These are phyloP conservation scores for Suillus bovinus DNA, from an alignment of 768 basidiomycete species.

Conservation along the genomic window DNA sequence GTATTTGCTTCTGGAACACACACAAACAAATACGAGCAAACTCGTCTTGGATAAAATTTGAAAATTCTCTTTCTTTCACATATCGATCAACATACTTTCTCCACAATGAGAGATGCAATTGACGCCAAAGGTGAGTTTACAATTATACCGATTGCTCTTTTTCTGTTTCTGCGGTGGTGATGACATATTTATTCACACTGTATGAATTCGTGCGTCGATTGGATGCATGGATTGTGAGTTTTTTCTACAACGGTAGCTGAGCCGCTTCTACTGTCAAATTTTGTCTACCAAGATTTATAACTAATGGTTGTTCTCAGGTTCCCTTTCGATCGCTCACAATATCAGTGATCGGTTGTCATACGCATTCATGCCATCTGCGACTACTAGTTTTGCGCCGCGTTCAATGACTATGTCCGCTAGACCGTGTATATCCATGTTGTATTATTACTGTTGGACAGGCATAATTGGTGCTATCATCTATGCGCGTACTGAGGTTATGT, in stretches of 20 bases:
- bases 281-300: neutral
- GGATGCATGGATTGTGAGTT: conserved; percentile 50
- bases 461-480: neutral
- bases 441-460: conserved; percentile 6
- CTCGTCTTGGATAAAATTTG: conserved; percentile 1
- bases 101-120: neutral
- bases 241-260: conserved; percentile 90
- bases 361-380: too few relatives aligned
- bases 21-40: conserved; percentile 3
- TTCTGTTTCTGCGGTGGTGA: conserved; percentile 38
- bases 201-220: conserved; percentile 53
- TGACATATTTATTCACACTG: conserved; percentile 75
- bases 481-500: neutral
- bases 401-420: neutral
- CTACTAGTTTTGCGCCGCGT: neutral
- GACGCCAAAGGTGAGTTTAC: conserved; percentile 18
- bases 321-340: neutral
- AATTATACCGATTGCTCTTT: conserved; percentile 2
- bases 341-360: neutral
- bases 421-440: neutral
- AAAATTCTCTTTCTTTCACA: neutral
- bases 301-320: conserved; percentile 13
- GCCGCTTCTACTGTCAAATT: conserved; percentile 24
- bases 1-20: neutral
- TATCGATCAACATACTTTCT: neutral